Evolutionary conservation across 805 yeast genomes (phyloP).

Genomic region (Candida vaughaniae): DNA sequence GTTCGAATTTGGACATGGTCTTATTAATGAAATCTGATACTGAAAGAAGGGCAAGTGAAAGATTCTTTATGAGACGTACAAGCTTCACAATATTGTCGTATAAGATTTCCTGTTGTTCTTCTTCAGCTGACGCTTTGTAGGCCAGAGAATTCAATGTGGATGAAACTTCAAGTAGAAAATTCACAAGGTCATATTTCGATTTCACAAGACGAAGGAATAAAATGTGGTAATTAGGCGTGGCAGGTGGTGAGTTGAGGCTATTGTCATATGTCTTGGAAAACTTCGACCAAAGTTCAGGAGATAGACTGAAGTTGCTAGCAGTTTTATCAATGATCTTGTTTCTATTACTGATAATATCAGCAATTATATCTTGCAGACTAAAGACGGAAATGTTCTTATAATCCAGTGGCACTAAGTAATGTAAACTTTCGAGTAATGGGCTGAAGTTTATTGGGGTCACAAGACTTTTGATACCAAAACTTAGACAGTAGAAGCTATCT

Average conservation of each 20-base stretch:
- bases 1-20: conserved; percentile 11
- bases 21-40: conserved; percentile 29
- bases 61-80: conserved; percentile 35
- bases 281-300: conserved; percentile 6
- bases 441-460: conserved; percentile 8
- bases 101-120: conserved; percentile 20
- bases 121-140: conserved; percentile 16
- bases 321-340: conserved; percentile 12
- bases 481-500: conserved; percentile 31
- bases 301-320: conserved; percentile 1
- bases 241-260: background rate
- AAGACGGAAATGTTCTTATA: conserved; percentile 13
- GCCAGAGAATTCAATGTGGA: conserved; percentile 5
- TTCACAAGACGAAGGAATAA: conserved; percentile 26
- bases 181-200: conserved; percentile 36
- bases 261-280: conserved; percentile 10
- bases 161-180: conserved; percentile 35
- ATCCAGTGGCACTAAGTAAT: conserved; percentile 17
- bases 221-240: background rate
- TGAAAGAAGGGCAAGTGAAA: conserved; percentile 25
- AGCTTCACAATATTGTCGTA: conserved; percentile 41
- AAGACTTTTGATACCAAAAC: conserved; percentile 31
- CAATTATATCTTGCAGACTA: conserved; percentile 12
- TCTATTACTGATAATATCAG: conserved; percentile 15
- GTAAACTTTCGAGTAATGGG: conserved; percentile 14